A percentile compares a stretch with the other conserved stretches of the same genome.
phyloP scores from a whole-genome alignment of 2,329 filamentous ascomycete genomes.

The Verticillium isaacii region DNA sequence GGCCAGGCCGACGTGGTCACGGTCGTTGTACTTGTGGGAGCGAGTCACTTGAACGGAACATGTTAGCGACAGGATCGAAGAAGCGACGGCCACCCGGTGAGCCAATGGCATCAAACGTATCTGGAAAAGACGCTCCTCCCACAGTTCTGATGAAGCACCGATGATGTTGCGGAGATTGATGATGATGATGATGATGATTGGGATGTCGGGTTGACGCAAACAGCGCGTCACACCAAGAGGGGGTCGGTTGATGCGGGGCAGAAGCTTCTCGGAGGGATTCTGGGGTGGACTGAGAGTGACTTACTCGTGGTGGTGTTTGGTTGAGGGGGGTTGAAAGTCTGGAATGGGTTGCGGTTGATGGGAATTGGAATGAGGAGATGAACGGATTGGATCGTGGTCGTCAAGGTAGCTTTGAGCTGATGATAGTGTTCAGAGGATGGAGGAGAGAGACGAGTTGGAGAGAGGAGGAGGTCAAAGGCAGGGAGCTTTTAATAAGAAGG shows the following conservation, averaged over 20 bases:
- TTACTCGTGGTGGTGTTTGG: conserved; percentile 12
- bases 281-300: conserved; percentile 1
- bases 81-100: neutral
- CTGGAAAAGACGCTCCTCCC: neutral
- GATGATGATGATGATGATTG: neutral
- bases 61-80: conserved; percentile 7
- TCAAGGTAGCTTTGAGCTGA: neutral
- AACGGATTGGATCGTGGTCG: neutral
- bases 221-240: conserved; percentile 5
- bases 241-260: neutral
- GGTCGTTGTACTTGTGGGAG: conserved; percentile 92
- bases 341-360: neutral
- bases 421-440: conserved; percentile 1
- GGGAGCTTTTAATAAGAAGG: conserved; percentile 2
- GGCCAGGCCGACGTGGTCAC: conserved; percentile 76
- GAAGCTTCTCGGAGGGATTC: neutral
- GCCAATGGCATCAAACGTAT: neutral
- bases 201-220: neutral
- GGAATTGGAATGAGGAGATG: neutral
- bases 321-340: conserved; percentile 4
- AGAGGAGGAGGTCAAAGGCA: neutral
- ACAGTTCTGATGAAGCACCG: neutral
- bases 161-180: neutral
- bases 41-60: conserved; percentile 71
- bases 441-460: conserved; percentile 3